Evolutionary conservation across 176 grass and related monocot genomes (phyloP), one percentile per base, ranked within the genome.

Genomic region (Saccharum officinarum): DNA sequence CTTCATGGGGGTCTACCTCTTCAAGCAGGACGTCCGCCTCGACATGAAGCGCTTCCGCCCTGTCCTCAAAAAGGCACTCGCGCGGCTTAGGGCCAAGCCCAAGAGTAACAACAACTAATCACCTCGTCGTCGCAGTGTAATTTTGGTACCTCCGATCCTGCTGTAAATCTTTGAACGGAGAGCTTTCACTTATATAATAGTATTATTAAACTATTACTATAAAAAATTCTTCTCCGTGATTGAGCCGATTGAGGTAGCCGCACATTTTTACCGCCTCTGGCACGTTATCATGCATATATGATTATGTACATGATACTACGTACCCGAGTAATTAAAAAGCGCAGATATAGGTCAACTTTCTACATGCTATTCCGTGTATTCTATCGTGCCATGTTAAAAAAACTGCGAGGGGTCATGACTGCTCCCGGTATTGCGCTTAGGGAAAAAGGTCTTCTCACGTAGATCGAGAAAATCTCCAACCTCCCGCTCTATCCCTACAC

Each of bases 1-100:
- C 10, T 65, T 98, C 65, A 89, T 83, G 85, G 67, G 75, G 15
- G 76, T 82, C 5, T 98, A 92, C 50, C 89, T 98, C 5, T 87
- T 93, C 78, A 85, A 95, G 82, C 95, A 98, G 80, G 90, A 95
- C 78, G 95, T 98, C 49, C 83, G 88, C 16, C 87, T 98, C 10
- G 82, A 98, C 86, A 81, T 98, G 74, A 75, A 42, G 38, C 77
- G 89, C 10, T 98, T 98, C 85, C 71, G 87, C 33, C 81, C 80
- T 0, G 28, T 84, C 0, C 84, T 96, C 18, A 89, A 87, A 77
- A 87, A 93, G 83, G 80, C 91, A 67, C 62, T 95, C 8, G 71
- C 63, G 0, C 86, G 80, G 23, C 66, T 95, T 63, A 67, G 83
- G 10, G 74, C 81, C 60, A 73, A 82, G 36, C 18, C 67, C 52